A percentile compares a stretch with the other conserved stretches of the same genome.
Evolutionary conservation across 371 early-diverging fungal genomes (phyloP).

Genomic region (Phascolomyces articulosus): DNA sequence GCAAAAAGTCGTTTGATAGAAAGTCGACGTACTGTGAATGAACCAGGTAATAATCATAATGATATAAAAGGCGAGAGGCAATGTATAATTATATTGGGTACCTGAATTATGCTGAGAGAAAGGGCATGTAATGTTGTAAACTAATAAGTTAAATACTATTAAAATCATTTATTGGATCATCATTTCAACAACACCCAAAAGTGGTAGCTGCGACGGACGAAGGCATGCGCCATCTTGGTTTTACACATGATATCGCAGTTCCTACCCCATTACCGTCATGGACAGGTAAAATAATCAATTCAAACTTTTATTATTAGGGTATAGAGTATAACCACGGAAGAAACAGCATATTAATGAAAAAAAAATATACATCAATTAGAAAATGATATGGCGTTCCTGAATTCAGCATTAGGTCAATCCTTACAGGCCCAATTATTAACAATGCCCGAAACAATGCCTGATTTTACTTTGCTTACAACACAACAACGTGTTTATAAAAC

Average conservation of each 20-base stretch:
- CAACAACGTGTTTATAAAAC: conserved; percentile 42
- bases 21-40: neutral
- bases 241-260: conserved; percentile 28
- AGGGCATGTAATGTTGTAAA: too few species aligned
- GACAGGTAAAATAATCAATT: conserved; percentile 23
- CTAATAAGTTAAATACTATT: too few species aligned
- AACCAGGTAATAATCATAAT: neutral
- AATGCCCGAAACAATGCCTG: conserved; percentile 22
- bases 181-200: too few species aligned
- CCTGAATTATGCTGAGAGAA: too few species aligned
- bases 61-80: too few species aligned
- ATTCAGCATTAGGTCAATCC: conserved; percentile 16
- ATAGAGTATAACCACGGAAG: neutral
- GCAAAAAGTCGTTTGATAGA: neutral
- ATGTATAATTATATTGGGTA: too few species aligned
- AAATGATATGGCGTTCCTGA: conserved; percentile 13
- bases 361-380: conserved; percentile 4
- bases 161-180: too few species aligned
- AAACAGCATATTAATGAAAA: neutral
- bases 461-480: conserved; percentile 32
- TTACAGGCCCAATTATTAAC: conserved; percentile 19
- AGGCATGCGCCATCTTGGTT: conserved; percentile 13
- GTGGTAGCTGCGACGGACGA: conserved; percentile 11
- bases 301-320: too few species aligned
- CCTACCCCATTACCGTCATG: conserved; percentile 24